Conservation (phyloP, 2,329 filamentous ascomycete species). For the Trichothecium roseum region DNA sequence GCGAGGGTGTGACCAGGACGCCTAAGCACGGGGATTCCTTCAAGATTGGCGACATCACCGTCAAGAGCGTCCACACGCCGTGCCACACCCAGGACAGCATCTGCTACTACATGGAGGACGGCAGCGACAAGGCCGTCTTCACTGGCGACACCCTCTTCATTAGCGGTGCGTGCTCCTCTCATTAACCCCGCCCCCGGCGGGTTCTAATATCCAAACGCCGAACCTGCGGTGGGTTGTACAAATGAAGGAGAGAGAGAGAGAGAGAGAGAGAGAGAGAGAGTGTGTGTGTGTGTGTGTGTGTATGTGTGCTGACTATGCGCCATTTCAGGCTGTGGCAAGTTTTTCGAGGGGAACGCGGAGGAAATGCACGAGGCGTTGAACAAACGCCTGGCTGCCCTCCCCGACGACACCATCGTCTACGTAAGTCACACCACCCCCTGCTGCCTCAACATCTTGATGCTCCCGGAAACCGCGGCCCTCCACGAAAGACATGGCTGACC, state of each 20-base stretch:
- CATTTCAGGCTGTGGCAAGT: conserved; percentile 78
- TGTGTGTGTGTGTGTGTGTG: no score
- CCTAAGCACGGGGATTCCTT: conserved; percentile 69
- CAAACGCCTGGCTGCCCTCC: conserved; percentile 66
- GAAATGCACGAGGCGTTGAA: conserved; percentile 96
- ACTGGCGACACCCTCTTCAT: conserved; percentile 96
- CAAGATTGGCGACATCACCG: conserved; percentile 70
- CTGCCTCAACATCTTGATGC: not conserved
- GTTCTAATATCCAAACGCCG: no score
- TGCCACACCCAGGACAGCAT: conserved; percentile 99
- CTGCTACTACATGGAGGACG: conserved; percentile 86
- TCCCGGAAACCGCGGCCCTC: not conserved
- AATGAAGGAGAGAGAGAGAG: no score
- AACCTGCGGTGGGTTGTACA: no score
- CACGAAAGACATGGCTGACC: no score
- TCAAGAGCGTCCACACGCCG: conserved; percentile 86
- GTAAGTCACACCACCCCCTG: conserved; percentile 48
- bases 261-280: no score
- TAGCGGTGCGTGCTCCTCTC: conserved; percentile 49
- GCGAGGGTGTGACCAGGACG: conserved; percentile 66
- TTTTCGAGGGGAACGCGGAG: conserved; percentile 82
- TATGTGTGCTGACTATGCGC: no score
- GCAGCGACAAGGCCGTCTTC: conserved; percentile 67
- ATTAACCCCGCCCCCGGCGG: no score
- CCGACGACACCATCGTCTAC: conserved; percentile 86